Percentiles rank a stretch among this genome's conserved stretches.
These are phyloP conservation scores for Phytopythium chamaehyphon DNA, from an alignment of 352 stramenopile species.

Conservation along the genomic window DNA sequence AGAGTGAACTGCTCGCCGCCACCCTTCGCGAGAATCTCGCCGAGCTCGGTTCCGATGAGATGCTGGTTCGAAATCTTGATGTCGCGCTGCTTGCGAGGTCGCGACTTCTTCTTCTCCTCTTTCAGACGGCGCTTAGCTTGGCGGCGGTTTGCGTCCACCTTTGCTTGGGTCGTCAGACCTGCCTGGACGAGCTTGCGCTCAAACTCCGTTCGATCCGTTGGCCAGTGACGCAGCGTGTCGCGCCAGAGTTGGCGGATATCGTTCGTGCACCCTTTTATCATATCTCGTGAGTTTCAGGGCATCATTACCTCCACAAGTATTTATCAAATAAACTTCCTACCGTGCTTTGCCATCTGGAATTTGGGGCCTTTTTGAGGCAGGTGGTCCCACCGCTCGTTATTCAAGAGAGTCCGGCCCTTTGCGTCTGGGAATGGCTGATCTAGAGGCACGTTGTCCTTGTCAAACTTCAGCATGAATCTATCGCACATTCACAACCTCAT, in stretches of 20 bases:
- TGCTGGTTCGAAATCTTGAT: slow-evolving; percentile 90
- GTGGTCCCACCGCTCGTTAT: slow-evolving; percentile 69
- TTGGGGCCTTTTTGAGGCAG: slow-evolving; percentile 67
- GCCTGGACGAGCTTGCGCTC: slow-evolving; percentile 78
- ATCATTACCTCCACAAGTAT: too few species aligned
- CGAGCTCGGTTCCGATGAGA: slow-evolving; percentile 82
- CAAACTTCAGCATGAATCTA: slow-evolving; percentile 82
- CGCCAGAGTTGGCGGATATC: slow-evolving; percentile 83
- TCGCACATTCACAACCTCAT: too few species aligned
- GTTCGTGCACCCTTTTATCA: slow-evolving; percentile 62
- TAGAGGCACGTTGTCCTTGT: slow-evolving; percentile 76
- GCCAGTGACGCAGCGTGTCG: slow-evolving; percentile 71
- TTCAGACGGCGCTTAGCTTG: slow-evolving; percentile 79
- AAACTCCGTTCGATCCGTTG: slow-evolving; percentile 68
- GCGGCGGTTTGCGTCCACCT: slow-evolving; percentile 73
- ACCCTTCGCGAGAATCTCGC: slow-evolving; percentile 77
- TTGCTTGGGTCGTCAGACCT: slow-evolving; percentile 77
- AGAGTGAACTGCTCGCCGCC: slow-evolving; percentile 76
- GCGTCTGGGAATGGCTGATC: slow-evolving; percentile 75
- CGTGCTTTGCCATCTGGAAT: slow-evolving; percentile 79
- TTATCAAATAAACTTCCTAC: slow-evolving; percentile 13
- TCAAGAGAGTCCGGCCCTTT: slow-evolving; percentile 51
- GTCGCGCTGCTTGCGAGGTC: slow-evolving; percentile 75
- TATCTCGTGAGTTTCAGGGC: too few species aligned
- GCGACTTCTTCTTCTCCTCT: slow-evolving; percentile 80